These are phyloP conservation scores for Helianthus annuus DNA, from an alignment of 129 eudicot genomes.

Conservation along the genomic window DNA sequence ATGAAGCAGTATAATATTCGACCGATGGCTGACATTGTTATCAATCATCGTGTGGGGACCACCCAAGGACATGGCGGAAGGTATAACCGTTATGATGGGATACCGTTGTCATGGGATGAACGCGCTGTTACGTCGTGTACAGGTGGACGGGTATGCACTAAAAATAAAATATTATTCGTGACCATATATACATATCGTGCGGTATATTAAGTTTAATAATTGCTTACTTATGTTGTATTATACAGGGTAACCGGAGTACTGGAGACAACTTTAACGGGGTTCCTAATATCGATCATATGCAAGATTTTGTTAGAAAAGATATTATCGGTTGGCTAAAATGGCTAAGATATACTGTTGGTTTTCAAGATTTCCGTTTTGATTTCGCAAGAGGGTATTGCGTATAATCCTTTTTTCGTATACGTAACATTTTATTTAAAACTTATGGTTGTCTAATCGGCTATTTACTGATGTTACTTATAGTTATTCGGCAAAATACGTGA, in stretches of 20 bases:
- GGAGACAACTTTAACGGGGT: constrained; percentile 84
- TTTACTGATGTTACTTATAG: constrained; percentile 30
- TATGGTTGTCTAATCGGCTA: constrained; percentile 2
- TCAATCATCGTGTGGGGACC: constrained; percentile 91
- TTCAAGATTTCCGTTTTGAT: constrained; percentile 95
- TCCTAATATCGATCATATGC: constrained; percentile 91
- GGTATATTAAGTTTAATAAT: background rate
- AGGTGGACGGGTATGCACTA: constrained; percentile 78
- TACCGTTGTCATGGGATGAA: constrained; percentile 87
- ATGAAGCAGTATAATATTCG: constrained; percentile 74
- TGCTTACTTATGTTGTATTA: background rate
- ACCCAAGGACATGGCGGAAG: constrained; percentile 77
- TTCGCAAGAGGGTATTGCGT: constrained; percentile 70
- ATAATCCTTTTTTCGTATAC: background rate
- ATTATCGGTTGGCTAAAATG: constrained; percentile 75
- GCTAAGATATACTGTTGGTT: constrained; percentile 67
- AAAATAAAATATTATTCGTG: background rate
- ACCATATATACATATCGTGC: background rate
- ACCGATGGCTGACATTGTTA: constrained; percentile 94
- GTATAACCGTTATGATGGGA: constrained; percentile 93
- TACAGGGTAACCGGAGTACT: constrained; percentile 77
- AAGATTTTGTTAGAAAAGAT: constrained; percentile 72
- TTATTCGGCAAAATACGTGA: constrained; percentile 80
- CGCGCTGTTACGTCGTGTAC: constrained; percentile 88
- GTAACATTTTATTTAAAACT: background rate